Evolutionary conservation across 2,329 filamentous ascomycete genomes (phyloP).

Genomic region (Shiraia bambusicola): DNA sequence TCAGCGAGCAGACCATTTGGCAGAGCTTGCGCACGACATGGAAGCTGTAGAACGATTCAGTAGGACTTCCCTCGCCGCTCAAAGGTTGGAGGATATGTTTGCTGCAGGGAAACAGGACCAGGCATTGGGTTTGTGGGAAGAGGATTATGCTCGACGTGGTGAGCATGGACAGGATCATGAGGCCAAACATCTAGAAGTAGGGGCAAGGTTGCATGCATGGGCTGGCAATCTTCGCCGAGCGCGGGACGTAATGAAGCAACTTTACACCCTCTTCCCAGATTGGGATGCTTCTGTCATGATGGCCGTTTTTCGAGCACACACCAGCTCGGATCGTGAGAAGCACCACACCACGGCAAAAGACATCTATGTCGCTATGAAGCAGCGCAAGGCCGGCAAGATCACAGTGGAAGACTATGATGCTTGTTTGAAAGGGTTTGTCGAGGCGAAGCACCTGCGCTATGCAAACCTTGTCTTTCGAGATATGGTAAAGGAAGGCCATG

Average conservation of each 20-base stretch:
- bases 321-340: conserved; percentile 47
- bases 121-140: conserved; percentile 38
- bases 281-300: conserved; percentile 61
- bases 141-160: conserved; percentile 12
- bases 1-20: conserved; percentile 20
- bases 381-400: conserved; percentile 60
- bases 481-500: conserved; percentile 68
- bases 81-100: conserved; percentile 32
- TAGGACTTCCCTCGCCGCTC: too few relatives aligned
- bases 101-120: conserved; percentile 23
- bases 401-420: conserved; percentile 75
- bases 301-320: conserved; percentile 69
- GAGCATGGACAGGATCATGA: conserved; percentile 18
- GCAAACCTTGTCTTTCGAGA: conserved; percentile 80
- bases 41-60: background rate
- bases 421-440: conserved; percentile 70
- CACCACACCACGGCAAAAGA: conserved; percentile 54
- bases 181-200: conserved; percentile 59
- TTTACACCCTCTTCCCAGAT: conserved; percentile 51
- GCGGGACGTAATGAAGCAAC: conserved; percentile 56
- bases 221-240: conserved; percentile 62
- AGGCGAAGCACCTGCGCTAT: conserved; percentile 63
- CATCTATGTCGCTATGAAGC: conserved; percentile 58
- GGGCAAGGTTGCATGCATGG: conserved; percentile 64
- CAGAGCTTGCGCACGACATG: conserved; percentile 36